Base-by-base conservation (phyloP, 805 yeast genomes). In the Candida jianshihensis region DNA sequence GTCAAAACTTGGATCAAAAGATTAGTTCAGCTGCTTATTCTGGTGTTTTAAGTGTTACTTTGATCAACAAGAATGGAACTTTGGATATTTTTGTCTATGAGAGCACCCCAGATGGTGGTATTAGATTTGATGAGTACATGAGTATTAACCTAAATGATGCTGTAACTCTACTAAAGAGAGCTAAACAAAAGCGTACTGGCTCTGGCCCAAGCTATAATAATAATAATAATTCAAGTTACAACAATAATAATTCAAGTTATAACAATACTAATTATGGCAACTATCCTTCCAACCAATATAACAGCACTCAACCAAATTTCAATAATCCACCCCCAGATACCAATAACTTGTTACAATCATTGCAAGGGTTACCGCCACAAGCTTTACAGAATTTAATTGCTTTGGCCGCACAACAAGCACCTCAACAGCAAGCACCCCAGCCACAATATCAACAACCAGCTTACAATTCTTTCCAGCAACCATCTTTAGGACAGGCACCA, bases 61-160 rank as follows among this genome's bases (percentile, higher is more conserved):
- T 83, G 7, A 68, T 87, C 15, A 75, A 76, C 41, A 70, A 68
- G 26, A 56, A 64, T n/a, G 56, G 65, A 29, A 64, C 64, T 31
- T 70, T 87, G 17, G 87, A 84, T 49, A 62, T 85, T 12, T 89
- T 81, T 56, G 71, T 82, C 2, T 89, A 82, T 54, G 83, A 83
- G 49, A 70, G 68, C 28, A 71, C 81, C 1, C 59, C 73, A 0
- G 81, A 77, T 48, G 89, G 88, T 7, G 84, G 84, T 13, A 75
- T 85, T 9, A 77, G 77, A 45, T 89, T 82, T 56, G 95, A 87
- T 50, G 96, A 88, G 52, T 88, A 87, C 51, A 70, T 81, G 4
- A 72, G 74, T 32, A 67, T 87, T n/a, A 76, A 78, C 4, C 62
- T 77, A 9, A 74, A 75, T 26, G 81, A 75, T 30, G 89, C 89